A percentile compares a stretch with the other conserved stretches of the same genome.
Conservation (phyloP, 2,329 filamentous ascomycete species). For the Neofusicoccum cordaticola region DNA sequence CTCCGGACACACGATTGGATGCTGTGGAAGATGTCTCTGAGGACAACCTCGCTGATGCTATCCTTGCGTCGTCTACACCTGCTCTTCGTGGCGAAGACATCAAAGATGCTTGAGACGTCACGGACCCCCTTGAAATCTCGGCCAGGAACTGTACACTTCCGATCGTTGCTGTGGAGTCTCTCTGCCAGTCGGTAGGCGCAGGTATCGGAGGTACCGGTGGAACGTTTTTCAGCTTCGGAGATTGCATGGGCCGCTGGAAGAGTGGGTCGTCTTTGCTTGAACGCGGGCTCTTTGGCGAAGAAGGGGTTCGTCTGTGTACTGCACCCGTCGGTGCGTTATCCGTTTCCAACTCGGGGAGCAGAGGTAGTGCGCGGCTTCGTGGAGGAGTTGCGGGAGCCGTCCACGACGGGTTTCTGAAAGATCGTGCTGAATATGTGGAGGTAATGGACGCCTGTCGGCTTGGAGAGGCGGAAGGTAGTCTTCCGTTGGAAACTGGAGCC, state of each 20-base stretch:
- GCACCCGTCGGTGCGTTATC: not conserved
- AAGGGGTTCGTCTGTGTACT: not conserved
- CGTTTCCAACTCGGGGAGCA: not conserved
- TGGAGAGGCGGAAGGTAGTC: not conserved
- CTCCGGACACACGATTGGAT: not conserved
- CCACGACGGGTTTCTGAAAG: not conserved
- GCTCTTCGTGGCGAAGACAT: not conserved
- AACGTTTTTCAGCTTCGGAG: not conserved
- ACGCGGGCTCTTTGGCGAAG: not conserved
- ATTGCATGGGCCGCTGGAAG: not conserved
- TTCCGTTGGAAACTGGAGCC: not conserved
- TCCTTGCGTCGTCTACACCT: not conserved
- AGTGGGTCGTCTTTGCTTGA: slow-evolving; percentile 1
- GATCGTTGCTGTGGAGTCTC: slow-evolving; percentile 3
- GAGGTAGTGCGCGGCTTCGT: not conserved
- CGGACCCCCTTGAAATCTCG: not conserved
- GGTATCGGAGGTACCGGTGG: not conserved
- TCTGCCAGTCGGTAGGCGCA: not conserved
- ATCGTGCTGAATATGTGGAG: not conserved
- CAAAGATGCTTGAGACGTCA: not conserved
- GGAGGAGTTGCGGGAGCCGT: not conserved
- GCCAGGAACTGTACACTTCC: not conserved
- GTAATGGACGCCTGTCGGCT: not conserved
- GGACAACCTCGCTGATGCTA: not conserved
- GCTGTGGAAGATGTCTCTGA: not conserved